Conservation (phyloP, 2,329 filamentous ascomycete genomes). For the Paecilomyces variotii region DNA sequence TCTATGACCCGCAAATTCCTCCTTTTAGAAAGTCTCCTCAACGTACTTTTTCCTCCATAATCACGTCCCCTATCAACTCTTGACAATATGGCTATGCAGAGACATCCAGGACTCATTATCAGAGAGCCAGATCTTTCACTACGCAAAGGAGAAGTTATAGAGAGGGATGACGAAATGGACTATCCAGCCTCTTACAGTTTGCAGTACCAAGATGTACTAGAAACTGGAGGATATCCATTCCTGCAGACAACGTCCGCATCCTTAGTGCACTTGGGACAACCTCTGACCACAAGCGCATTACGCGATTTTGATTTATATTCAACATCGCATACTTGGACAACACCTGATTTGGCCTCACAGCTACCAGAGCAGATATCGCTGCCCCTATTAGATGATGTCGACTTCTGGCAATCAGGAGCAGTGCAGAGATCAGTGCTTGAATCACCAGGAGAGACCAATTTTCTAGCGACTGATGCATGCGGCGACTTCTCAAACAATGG, state of each 20-base stretch:
- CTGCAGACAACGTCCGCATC: background rate
- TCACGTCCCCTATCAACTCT: background rate
- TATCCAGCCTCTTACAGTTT: background rate
- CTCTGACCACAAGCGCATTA: background rate
- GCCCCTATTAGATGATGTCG: background rate
- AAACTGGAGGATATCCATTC: background rate
- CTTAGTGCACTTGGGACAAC: background rate
- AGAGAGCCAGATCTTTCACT: background rate
- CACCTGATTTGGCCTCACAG: background rate
- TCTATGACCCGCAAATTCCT: conserved; percentile 13
- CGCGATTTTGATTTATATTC: background rate
- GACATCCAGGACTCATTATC: background rate
- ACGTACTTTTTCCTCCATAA: background rate
- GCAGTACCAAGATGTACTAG: background rate
- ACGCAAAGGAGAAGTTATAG: background rate
- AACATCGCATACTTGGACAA: background rate
- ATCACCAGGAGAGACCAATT: background rate
- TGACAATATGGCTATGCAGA: background rate
- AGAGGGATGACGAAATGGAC: background rate
- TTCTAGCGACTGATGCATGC: background rate
- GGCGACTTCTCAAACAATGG: background rate
- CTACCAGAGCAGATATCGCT: background rate
- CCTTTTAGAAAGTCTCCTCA: conserved; percentile 7
- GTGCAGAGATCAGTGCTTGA: background rate
- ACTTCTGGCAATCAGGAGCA: background rate